A percentile compares a stretch with the other conserved stretches of the same genome.
Conservation (phyloP, 441 rosid genomes). For the Francoa sonchifolia region DNA sequence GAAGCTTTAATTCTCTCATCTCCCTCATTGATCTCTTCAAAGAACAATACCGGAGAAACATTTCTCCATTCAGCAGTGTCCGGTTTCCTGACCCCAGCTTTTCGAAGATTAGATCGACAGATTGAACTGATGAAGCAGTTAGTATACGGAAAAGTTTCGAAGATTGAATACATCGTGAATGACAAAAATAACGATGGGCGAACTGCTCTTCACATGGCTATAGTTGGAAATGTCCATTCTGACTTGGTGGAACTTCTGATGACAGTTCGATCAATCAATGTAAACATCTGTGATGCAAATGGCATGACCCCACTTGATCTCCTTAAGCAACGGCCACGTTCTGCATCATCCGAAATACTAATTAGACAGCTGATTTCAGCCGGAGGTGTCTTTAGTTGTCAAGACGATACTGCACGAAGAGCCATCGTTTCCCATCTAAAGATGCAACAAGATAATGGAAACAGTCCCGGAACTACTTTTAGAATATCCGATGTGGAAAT, state of each 20-base stretch:
- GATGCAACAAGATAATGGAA: slow-evolving; percentile 53
- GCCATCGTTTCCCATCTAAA: slow-evolving; percentile 70
- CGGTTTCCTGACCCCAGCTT: slow-evolving; percentile 63
- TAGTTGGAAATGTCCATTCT: slow-evolving; percentile 56
- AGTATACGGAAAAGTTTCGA: slow-evolving; percentile 21
- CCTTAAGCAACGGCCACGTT: slow-evolving; percentile 55
- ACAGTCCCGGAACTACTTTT: slow-evolving; percentile 82
- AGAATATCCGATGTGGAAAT: slow-evolving; percentile 64
- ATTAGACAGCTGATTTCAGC: slow-evolving; percentile 69
- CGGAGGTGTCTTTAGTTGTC: slow-evolving; percentile 62
- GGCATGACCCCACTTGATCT: slow-evolving; percentile 90
- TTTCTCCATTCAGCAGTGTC: slow-evolving; percentile 73
- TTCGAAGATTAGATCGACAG: slow-evolving; percentile 73
- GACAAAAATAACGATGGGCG: slow-evolving; percentile 56
- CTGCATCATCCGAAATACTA: slow-evolving; percentile 65
- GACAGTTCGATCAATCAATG: slow-evolving; percentile 54
- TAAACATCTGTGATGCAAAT: slow-evolving; percentile 48
- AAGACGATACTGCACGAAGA: slow-evolving; percentile 50
- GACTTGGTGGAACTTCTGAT: slow-evolving; percentile 74
- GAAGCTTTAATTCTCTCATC: slow-evolving; percentile 49
- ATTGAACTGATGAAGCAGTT: slow-evolving; percentile 63
- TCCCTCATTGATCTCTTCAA: slow-evolving; percentile 40
- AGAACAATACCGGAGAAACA: slow-evolving; percentile 67
- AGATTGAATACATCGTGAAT: slow-evolving; percentile 41
- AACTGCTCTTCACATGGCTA: slow-evolving; percentile 77